A percentile compares a stretch with the other conserved stretches of the same genome.
phyloP scores from a whole-genome alignment of 176 grass and related monocot genomes.

The Avena insularis region DNA sequence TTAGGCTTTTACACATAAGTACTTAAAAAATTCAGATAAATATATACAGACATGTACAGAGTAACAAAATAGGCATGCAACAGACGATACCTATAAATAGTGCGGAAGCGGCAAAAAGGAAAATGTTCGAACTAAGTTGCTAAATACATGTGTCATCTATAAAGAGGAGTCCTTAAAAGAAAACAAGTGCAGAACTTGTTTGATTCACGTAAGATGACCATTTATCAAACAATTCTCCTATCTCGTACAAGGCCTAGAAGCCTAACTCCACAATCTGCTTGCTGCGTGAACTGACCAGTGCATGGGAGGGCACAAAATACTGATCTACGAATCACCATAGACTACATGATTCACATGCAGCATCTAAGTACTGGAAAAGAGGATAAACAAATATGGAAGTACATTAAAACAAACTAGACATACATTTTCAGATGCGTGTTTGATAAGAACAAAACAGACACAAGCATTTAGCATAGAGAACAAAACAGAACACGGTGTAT shows the following conservation, averaged over 20 bases:
- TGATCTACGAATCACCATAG: neutral
- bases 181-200: neutral
- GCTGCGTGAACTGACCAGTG: neutral
- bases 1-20: neutral
- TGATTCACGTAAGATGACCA: neutral
- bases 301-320: neutral
- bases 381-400: neutral
- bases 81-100: neutral
- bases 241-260: neutral
- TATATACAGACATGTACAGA: neutral
- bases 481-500: neutral
- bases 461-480: neutral
- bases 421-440: neutral
- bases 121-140: neutral
- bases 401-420: conserved; percentile 2
- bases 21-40: neutral
- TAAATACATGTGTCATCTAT: conserved; percentile 11
- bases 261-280: neutral
- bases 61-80: neutral
- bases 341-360: neutral
- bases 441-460: neutral
- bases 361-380: neutral
- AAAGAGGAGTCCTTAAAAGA: conserved; percentile 20
- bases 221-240: neutral
- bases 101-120: neutral